Evolutionary conservation across 2,329 filamentous ascomycete species (phyloP).

Genomic region (Drechslerella dactyloides): DNA sequence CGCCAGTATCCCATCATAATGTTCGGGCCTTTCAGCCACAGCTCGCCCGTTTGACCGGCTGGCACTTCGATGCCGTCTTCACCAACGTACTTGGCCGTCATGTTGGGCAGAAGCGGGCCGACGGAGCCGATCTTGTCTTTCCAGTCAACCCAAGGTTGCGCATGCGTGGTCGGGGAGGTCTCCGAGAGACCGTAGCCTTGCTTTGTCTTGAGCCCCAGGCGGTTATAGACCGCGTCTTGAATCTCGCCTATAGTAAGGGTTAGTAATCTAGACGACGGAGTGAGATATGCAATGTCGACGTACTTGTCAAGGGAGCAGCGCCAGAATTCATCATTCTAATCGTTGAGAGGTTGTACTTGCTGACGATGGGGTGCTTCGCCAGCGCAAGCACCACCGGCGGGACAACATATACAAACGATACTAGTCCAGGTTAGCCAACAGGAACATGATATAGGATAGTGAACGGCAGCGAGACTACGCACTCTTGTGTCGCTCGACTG

Average conservation of each 20-base stretch:
- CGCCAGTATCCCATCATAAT: conserved; percentile 80
- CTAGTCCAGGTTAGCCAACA: conserved; percentile 7
- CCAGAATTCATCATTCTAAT: conserved; percentile 86
- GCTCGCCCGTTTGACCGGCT: conserved; percentile 70
- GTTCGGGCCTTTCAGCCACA: conserved; percentile 80
- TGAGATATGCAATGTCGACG: not conserved
- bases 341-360: conserved; percentile 78
- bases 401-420: conserved; percentile 63
- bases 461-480: conserved; percentile 63
- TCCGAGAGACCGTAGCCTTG: conserved; percentile 92
- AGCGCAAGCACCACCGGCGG: conserved; percentile 83
- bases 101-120: conserved; percentile 77
- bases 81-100: conserved; percentile 78
- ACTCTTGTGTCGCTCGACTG: conserved; percentile 76
- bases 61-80: conserved; percentile 67
- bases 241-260: conserved; percentile 64
- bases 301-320: conserved; percentile 78
- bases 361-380: conserved; percentile 77
- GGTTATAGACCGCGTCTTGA: conserved; percentile 74
- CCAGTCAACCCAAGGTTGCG: conserved; percentile 78
- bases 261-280: not conserved
- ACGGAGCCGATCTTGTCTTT: conserved; percentile 76
- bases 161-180: conserved; percentile 79
- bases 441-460: no score
- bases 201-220: conserved; percentile 80